phyloP scores from a whole-genome alignment of 345 rosid species.

The Rhodomyrtus tomentosa region DNA sequence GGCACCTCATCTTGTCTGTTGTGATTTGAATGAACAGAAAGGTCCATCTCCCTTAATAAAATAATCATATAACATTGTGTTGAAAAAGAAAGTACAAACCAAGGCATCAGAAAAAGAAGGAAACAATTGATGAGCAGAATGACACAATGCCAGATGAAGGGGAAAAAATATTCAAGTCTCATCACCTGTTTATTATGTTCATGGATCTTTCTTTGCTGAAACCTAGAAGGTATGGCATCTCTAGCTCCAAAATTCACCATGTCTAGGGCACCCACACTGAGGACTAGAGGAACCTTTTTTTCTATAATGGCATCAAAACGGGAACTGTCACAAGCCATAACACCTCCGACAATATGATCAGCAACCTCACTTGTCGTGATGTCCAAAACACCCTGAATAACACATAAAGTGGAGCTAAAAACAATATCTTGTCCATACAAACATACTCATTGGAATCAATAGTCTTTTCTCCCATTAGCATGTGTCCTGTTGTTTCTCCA shows the following conservation, averaged over 20 bases:
- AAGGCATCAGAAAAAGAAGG: neutral
- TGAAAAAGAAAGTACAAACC: neutral
- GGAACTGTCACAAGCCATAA: conserved; percentile 84
- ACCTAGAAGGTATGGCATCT: conserved; percentile 58
- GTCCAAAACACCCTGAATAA: conserved; percentile 64
- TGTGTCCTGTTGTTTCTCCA: neutral
- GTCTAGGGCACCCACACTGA: conserved; percentile 90
- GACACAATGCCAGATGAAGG: neutral
- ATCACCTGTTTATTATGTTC: conserved; percentile 78
- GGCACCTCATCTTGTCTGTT: neutral
- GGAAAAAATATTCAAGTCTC: neutral
- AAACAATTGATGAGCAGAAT: neutral
- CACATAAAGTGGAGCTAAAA: neutral
- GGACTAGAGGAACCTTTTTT: conserved; percentile 72
- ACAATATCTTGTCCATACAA: neutral
- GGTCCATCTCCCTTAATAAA: neutral
- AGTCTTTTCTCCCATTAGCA: neutral
- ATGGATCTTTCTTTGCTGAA: conserved; percentile 58
- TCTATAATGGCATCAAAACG: conserved; percentile 71
- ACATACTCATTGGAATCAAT: neutral
- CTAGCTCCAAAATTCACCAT: conserved; percentile 87
- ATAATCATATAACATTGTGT: neutral
- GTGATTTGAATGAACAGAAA: neutral
- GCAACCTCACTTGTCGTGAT: conserved; percentile 94
- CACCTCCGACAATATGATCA: conserved; percentile 84